Percentiles rank a stretch among this genome's conserved stretches.
phyloP scores from a whole-genome alignment of 192 early-diverging fungal species.

The Podila horticola region DNA sequence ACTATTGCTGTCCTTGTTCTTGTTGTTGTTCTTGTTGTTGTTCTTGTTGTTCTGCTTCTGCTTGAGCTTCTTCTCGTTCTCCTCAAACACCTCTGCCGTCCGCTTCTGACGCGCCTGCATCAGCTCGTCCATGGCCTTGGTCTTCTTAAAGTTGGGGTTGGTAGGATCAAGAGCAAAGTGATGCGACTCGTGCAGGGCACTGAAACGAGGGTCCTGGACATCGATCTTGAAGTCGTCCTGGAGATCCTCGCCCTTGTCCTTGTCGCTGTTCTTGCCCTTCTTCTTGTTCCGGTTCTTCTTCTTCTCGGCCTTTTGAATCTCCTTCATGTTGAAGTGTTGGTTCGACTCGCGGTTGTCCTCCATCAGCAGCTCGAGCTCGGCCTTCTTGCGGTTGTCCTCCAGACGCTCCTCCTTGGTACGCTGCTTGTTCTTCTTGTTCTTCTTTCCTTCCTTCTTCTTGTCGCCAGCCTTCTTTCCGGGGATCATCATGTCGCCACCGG shows the following conservation, averaged over 20 bases:
- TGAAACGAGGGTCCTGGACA: conserved; percentile 87
- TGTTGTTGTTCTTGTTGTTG: conserved; percentile 20
- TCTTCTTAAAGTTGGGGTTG: conserved; percentile 92
- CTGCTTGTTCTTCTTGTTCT: conserved; percentile 60
- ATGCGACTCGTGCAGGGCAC: conserved; percentile 79
- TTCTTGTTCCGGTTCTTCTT: conserved; percentile 65
- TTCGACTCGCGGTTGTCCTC: conserved; percentile 67
- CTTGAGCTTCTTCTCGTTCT: conserved; percentile 49
- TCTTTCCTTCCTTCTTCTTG: conserved; percentile 42
- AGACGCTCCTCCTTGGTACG: conserved; percentile 65
- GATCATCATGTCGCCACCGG: conserved; percentile 40
- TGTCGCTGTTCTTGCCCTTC: conserved; percentile 54
- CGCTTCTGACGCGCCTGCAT: conserved; percentile 64
- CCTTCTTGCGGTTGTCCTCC: conserved; percentile 69
- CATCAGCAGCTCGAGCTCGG: conserved; percentile 89
- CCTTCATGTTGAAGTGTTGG: conserved; percentile 90
- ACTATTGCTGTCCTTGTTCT: conserved; percentile 23
- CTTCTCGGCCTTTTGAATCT: conserved; percentile 89
- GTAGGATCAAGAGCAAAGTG: conserved; percentile 96
- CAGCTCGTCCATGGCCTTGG: conserved; percentile 80
- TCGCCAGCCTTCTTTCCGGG: conserved; percentile 38
- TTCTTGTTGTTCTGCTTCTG: conserved; percentile 28
- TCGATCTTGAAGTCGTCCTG: conserved; percentile 92
- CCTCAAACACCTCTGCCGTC: conserved; percentile 17
- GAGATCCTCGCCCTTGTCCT: conserved; percentile 58